These are phyloP conservation scores for Colletotrichum salicis DNA, from an alignment of 2,329 filamentous ascomycete species.

Conservation along the genomic window DNA sequence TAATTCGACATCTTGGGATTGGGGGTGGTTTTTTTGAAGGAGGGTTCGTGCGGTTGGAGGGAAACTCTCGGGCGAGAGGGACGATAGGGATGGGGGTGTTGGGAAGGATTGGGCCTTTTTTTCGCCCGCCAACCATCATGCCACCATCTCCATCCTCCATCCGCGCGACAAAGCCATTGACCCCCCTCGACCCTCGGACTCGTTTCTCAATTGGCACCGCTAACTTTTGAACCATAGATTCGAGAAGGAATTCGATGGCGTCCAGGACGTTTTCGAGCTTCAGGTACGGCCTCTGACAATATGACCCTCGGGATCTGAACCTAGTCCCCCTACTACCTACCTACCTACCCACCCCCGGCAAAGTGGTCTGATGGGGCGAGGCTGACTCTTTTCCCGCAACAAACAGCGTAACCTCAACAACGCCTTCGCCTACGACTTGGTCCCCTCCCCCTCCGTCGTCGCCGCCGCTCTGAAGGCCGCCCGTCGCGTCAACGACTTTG, in stretches of 20 bases:
- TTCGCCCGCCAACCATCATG: background rate
- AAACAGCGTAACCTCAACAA: constrained; percentile 92
- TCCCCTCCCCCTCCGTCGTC: constrained; percentile 92
- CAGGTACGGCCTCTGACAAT: constrained; percentile 71
- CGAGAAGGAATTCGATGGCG: constrained; percentile 98
- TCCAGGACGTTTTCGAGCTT: constrained; percentile 99
- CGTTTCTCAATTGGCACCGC: constrained; percentile 10
- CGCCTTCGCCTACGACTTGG: constrained; percentile 99
- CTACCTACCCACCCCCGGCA: background rate
- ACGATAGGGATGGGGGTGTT: constrained; percentile 27
- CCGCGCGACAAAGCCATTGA: constrained; percentile 24
- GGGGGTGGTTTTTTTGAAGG: background rate
- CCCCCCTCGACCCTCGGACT: background rate
- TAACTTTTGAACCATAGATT: constrained; percentile 70
- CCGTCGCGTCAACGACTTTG: constrained; percentile 96
- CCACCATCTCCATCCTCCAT: constrained; percentile 5
- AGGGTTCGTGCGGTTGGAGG: background rate
- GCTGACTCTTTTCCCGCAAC: constrained; percentile 25
- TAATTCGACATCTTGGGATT: background rate
- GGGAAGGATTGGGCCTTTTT: background rate
- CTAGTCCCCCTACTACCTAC: constrained; percentile 4
- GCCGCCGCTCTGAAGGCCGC: constrained; percentile 92
- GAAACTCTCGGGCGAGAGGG: background rate
- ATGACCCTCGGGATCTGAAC: constrained; percentile 23
- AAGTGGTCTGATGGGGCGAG: constrained; percentile 38